Evolutionary conservation across 108 stramenopile species (phyloP).

Genomic region (Discostella stelligeroides): DNA sequence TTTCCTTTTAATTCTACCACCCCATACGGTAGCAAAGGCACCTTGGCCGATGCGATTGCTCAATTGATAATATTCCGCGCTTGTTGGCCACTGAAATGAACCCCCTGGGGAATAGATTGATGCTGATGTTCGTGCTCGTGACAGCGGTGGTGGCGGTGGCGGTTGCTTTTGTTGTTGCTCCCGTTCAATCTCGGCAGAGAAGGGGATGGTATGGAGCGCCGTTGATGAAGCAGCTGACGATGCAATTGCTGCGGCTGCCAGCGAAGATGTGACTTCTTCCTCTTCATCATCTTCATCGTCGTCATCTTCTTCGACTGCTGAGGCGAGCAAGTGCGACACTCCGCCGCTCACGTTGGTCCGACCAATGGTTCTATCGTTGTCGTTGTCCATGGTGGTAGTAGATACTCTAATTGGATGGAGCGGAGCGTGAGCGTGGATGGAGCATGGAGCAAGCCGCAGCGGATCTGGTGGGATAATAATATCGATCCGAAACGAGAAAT

Average conservation of each 20-base stretch:
- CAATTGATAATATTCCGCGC: constrained; percentile 58
- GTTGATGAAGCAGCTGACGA: constrained; percentile 1
- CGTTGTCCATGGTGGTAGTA: constrained; percentile 14
- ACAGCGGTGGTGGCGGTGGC: background rate
- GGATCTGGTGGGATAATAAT: too few relatives aligned
- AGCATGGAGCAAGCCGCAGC: too few relatives aligned
- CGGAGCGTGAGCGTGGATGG: too few relatives aligned
- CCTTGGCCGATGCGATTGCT: constrained; percentile 89
- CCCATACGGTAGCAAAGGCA: constrained; percentile 94
- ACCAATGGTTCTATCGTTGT: constrained; percentile 31
- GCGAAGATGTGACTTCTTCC: background rate
- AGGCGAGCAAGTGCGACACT: background rate
- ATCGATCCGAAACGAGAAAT: too few relatives aligned
- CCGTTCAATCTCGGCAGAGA: too few relatives aligned
- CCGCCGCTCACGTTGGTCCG: constrained; percentile 29
- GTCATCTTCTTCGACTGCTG: background rate
- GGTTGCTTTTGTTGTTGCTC: background rate
- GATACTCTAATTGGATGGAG: too few relatives aligned
- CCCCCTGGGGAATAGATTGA: background rate
- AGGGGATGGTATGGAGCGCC: too few relatives aligned
- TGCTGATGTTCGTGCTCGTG: background rate
- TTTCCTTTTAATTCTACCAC: constrained; percentile 53
- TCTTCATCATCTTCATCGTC: background rate
- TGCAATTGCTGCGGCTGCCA: constrained; percentile 7
- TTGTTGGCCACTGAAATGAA: constrained; percentile 69